Evolutionary conservation across 768 basidiomycete species (phyloP).

Genomic region (Lentinula guzmanii): DNA sequence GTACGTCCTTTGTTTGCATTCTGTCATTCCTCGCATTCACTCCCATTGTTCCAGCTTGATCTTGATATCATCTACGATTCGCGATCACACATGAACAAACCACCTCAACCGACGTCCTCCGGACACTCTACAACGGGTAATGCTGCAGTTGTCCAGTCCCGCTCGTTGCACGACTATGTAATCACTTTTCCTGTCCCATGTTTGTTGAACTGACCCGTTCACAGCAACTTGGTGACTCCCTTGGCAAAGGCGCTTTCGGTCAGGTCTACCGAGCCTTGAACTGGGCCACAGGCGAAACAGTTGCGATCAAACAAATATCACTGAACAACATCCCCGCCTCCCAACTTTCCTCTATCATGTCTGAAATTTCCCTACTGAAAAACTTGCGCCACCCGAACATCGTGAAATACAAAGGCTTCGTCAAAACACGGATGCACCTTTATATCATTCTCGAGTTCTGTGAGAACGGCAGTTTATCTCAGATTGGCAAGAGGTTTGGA

Average conservation of each 20-base stretch:
- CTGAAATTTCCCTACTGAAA: slow-evolving; percentile 1
- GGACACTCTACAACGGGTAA: neutral
- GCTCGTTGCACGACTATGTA: slow-evolving; percentile 60
- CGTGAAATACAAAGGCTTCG: slow-evolving; percentile 98
- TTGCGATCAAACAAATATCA: slow-evolving; percentile 97
- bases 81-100: neutral
- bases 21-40: neutral
- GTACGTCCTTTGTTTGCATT: neutral
- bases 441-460: slow-evolving; percentile 99
- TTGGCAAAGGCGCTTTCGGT: slow-evolving; percentile 97
- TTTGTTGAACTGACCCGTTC: neutral
- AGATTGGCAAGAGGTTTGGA: slow-evolving; percentile 94
- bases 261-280: slow-evolving; percentile 94
- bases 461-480: slow-evolving; percentile 96
- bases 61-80: neutral
- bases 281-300: slow-evolving; percentile 96
- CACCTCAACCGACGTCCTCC: neutral
- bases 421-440: slow-evolving; percentile 88
- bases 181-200: slow-evolving; percentile 15
- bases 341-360: slow-evolving; percentile 95
- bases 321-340: slow-evolving; percentile 89
- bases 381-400: slow-evolving; percentile 70
- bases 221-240: slow-evolving; percentile 92
- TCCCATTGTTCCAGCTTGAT: neutral
- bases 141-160: neutral